A percentile compares a stretch with the other conserved stretches of the same genome.
These are phyloP conservation scores for Kockiozyma suomiensis DNA, from an alignment of 805 yeast species.

Conservation along the genomic window DNA sequence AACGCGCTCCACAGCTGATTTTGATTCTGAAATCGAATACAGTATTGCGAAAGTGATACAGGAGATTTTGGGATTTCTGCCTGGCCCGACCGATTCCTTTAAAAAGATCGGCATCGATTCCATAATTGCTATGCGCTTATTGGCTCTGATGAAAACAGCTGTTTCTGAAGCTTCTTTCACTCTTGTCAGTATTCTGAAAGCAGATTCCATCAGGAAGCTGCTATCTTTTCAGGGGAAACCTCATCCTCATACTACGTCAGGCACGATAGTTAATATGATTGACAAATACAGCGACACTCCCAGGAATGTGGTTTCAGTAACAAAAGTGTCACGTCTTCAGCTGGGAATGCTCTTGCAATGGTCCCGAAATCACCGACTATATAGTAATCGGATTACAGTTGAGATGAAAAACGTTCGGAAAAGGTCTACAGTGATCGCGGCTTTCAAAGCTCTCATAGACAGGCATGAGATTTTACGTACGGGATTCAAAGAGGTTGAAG, in stretches of 20 bases:
- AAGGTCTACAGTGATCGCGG: background rate
- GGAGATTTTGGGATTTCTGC: background rate
- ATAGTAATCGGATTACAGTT: constrained; percentile 22
- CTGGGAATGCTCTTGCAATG: constrained; percentile 20
- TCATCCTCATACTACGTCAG: background rate
- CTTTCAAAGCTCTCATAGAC: constrained; percentile 17
- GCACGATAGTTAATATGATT: background rate
- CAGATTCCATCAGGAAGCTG: constrained; percentile 2
- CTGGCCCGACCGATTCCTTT: constrained; percentile 4
- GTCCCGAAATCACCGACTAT: constrained; percentile 11
- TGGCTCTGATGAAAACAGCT: background rate
- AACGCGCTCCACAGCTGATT: background rate
- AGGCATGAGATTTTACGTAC: constrained; percentile 31
- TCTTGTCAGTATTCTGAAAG: constrained; percentile 13
- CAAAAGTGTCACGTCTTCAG: constrained; percentile 11
- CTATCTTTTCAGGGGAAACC: background rate
- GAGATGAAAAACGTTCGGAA: background rate
- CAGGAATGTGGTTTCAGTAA: constrained; percentile 1
- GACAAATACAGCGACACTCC: background rate
- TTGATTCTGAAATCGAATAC: constrained; percentile 2
- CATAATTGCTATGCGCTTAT: constrained; percentile 13
- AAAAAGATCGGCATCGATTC: constrained; percentile 28
- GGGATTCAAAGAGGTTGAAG: constrained; percentile 21
- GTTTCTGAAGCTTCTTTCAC: background rate
- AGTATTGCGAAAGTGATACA: constrained; percentile 1